Evolutionary conservation across 2,329 filamentous ascomycete genomes (phyloP).

Genomic region (Fusarium hainanense): DNA sequence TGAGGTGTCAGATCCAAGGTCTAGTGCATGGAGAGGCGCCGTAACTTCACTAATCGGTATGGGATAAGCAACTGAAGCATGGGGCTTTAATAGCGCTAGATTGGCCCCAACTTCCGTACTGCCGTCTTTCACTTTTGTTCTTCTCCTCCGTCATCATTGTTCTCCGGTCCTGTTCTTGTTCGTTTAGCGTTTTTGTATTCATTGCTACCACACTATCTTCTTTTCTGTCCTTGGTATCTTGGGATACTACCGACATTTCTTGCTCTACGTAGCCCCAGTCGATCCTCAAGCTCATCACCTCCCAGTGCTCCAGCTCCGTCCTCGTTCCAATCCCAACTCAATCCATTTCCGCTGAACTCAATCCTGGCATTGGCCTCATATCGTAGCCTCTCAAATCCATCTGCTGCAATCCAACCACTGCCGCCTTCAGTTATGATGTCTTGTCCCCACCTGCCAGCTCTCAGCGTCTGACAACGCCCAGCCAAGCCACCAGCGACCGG

Average conservation of each 20-base stretch:
- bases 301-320: no score
- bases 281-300: no score
- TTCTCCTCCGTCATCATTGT: background rate
- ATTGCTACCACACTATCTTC: no score
- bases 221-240: no score
- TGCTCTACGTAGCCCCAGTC: fast-evolving
- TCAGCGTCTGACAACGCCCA: background rate
- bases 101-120: background rate
- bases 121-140: background rate
- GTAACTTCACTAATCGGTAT: no score
- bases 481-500: background rate
- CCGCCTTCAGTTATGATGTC: no score
- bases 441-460: background rate
- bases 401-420: background rate
- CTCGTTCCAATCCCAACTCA: no score
- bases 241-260: background rate
- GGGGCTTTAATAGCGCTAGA: background rate
- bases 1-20: background rate
- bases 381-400: background rate
- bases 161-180: background rate
- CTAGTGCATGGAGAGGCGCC: no score
- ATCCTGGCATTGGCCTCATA: no score
- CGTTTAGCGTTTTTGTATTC: no score
- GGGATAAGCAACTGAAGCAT: background rate
- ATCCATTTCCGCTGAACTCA: no score